These are phyloP conservation scores for Mariannaea elegans DNA, from an alignment of 2,329 filamentous ascomycete genomes.

Conservation along the genomic window DNA sequence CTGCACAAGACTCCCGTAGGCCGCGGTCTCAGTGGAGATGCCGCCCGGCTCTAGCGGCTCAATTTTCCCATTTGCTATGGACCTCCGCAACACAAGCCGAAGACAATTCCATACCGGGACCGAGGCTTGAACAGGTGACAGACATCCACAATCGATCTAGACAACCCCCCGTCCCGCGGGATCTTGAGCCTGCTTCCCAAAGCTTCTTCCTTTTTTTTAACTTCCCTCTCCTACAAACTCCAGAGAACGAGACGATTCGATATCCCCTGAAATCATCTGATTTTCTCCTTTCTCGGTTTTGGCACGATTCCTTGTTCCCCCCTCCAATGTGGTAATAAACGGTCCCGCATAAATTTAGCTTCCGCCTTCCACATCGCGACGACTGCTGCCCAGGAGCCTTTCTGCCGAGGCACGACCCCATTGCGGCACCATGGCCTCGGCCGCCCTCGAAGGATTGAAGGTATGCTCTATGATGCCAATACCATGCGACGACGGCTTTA, in stretches of 20 bases:
- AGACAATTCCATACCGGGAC: constrained; percentile 21
- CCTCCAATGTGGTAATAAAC: constrained; percentile 7
- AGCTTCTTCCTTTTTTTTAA: background rate
- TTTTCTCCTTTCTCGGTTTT: background rate
- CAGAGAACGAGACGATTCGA: background rate
- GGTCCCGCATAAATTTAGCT: constrained; percentile 4
- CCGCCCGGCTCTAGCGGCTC: constrained; percentile 20
- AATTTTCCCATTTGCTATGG: constrained; percentile 1
- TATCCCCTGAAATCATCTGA: background rate
- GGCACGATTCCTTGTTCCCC: background rate
- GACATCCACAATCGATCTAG: constrained; percentile 25
- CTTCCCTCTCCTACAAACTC: background rate
- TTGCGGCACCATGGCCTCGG: constrained; percentile 37
- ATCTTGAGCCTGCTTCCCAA: constrained; percentile 11
- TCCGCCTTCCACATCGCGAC: constrained; percentile 11
- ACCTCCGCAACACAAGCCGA: constrained; percentile 28
- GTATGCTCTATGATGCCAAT: constrained; percentile 28
- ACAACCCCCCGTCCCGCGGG: constrained; percentile 15
- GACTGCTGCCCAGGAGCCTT: background rate
- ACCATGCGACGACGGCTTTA: background rate
- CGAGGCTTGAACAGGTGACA: constrained; percentile 30
- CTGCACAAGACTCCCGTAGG: too few relatives aligned
- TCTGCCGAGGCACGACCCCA: constrained; percentile 33
- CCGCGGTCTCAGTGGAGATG: constrained; percentile 9
- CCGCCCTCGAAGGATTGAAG: constrained; percentile 42